These are phyloP conservation scores for Zygosaccharomyces siamensis DNA, from an alignment of 805 yeast genomes.

Conservation along the genomic window DNA sequence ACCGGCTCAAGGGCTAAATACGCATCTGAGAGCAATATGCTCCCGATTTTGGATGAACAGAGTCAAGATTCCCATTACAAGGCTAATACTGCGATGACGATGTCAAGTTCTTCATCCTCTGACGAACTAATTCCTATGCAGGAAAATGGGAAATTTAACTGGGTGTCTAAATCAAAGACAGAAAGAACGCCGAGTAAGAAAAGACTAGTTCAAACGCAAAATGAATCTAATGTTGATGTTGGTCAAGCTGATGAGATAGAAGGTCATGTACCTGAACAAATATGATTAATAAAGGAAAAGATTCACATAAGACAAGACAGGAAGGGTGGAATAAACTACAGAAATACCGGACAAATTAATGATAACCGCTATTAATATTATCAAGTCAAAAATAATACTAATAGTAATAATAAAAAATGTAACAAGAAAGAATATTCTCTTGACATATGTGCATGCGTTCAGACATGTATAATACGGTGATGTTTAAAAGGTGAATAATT, in stretches of 20 bases:
- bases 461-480: constrained; percentile 2
- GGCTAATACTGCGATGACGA: constrained; percentile 9
- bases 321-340: not conserved
- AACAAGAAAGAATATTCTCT: not conserved
- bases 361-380: not conserved
- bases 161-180: constrained; percentile 29
- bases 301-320: not conserved
- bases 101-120: constrained; percentile 24
- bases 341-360: not conserved
- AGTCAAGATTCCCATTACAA: constrained; percentile 10
- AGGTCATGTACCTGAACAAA: constrained; percentile 32
- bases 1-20: constrained; percentile 5
- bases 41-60: constrained; percentile 17
- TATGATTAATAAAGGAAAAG: constrained; percentile 12
- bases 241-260: constrained; percentile 32
- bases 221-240: constrained; percentile 34
- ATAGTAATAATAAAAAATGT: not conserved
- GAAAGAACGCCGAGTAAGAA: constrained; percentile 33
- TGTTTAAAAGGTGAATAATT: constrained; percentile 4
- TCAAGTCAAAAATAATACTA: not conserved
- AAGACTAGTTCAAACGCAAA: constrained; percentile 35
- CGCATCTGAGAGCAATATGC: constrained; percentile 1
- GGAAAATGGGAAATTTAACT: constrained; percentile 30
- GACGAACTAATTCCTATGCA: constrained; percentile 35
- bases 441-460: not conserved